Evolutionary conservation across 495 filamentous ascomycete genomes (phyloP), one percentile per base, ranked within the genome.

Genomic region (Aspergillus conjunctus): DNA sequence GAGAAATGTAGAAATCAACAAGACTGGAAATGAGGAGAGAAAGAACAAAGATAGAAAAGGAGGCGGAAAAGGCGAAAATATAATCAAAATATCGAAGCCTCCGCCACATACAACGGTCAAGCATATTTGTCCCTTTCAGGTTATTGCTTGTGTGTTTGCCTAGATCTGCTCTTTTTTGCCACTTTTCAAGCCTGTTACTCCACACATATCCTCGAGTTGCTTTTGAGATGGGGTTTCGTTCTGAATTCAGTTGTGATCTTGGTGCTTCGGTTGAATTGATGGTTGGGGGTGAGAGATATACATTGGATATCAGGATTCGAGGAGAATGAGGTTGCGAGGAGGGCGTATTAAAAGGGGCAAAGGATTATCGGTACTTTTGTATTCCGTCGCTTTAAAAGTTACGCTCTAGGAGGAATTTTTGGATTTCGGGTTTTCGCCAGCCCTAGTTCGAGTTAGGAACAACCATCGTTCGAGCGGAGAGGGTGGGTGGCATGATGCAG

Each of bases 361-460:
- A 30, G 33, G 18, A 9, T 30, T 6, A 26, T 37, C 9, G 39
- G 12, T 60, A 20, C 15, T 55, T 49, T 41, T 21, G 7, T 39
- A 26, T 37, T 30, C 21, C 15, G 26, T 41, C 45, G 17, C 17
- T 46, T 76, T 75, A 82, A 54, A 82, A 81, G 66, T 77, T 77
- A 53, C 77, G 73, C 34, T 81, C 77, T 45, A 70, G 52, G 31
- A 82, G 70, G 70, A 82, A 82, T 41, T 73, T 73, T 54, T 74
- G 64, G 39, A 82, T 80, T 52, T 81, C 75, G 15, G 70, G 71
- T 75, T 79, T 81, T 60, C 77, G 77, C 80, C 80, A 82, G 63
- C 80, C 80, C 80, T 82, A 50, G 39, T 59, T 33, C 10, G 45
- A 12, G 22, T 20, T 18, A 48, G 17, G 18, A 21, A 17, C 4